Evolutionary conservation across 2,329 filamentous ascomycete genomes (phyloP).

Genomic region (Exophiala sp.): DNA sequence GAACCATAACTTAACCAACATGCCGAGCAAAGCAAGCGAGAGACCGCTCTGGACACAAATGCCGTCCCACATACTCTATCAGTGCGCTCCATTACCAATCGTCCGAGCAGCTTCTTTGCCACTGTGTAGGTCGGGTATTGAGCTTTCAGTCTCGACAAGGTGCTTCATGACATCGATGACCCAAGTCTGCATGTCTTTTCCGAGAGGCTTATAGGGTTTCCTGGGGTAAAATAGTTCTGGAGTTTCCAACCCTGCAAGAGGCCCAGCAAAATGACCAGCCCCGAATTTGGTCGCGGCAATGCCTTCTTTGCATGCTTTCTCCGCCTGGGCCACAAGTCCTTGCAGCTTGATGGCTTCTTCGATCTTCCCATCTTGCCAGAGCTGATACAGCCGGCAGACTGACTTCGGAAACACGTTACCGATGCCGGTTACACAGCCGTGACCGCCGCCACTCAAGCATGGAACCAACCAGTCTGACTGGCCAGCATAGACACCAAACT

Average conservation of each 20-base stretch:
- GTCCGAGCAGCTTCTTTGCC: no score
- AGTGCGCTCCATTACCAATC: no score
- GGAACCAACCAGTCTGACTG: constrained; percentile 74
- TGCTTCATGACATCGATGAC: no score
- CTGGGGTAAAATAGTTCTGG: no score
- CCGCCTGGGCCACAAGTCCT: constrained; percentile 63
- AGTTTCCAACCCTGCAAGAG: constrained; percentile 31
- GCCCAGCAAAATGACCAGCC: constrained; percentile 43
- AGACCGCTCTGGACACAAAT: no score
- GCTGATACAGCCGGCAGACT: constrained; percentile 73
- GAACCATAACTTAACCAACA: no score
- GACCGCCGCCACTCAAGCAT: constrained; percentile 73
- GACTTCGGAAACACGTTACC: constrained; percentile 83
- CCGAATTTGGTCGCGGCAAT: constrained; percentile 49
- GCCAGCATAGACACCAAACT: constrained; percentile 38
- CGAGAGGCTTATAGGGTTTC: no score
- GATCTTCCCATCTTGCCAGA: constrained; percentile 68
- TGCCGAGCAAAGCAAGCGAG: no score
- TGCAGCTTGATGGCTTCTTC: constrained; percentile 74
- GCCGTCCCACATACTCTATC: no score
- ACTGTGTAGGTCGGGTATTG: no score
- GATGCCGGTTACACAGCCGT: constrained; percentile 79
- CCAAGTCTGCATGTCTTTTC: no score
- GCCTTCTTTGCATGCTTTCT: constrained; percentile 52
- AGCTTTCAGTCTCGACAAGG: no score